Evolutionary conservation across 768 basidiomycete genomes (phyloP), one percentile per base, ranked within the genome.

Genomic region (Lactifluus rugatus): DNA sequence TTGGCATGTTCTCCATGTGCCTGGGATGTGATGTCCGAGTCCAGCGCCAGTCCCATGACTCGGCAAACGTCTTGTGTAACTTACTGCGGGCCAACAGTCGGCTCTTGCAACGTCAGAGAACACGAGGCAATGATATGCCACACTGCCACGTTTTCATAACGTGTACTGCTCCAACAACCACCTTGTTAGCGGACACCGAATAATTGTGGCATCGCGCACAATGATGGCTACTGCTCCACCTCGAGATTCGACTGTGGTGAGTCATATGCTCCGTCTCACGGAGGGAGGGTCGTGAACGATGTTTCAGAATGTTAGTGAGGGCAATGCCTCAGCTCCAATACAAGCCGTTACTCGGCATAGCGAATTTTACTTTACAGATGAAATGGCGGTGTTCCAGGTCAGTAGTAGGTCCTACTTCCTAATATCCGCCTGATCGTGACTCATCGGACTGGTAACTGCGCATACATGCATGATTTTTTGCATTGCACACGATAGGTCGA

Each of bases 281-380:
- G n/a, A 31, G 26, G 14, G 19, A 39, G 34, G 34, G 34, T n/a
- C n/a, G 25, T 23, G 26, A 44, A 10, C 5, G 9, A 31, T 6
- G 9, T 6, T 31, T 31, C 28, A 31, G 28, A 31, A 9, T 9
- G 28, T 31, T 31, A 5, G 28, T 9, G 28, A 31, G 28, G 28
- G 11, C 13, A 13, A 34, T 31, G 3, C 31, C 31, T 31, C 31
- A 8, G 3, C 31, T 31, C 31, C 34, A 31, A 2, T 31, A n/a
- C n/a, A n/a, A n/a, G 11, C 23, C 14, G 19, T 42, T 36, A 19
- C 26, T 21, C 48, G 54, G 46, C 59, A 60, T 49, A 44, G 31
- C 36, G 59, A 60, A 25, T 60, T 60, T 42, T 60, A 60, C 49
- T 60, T 60, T 46, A 60, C 54, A 10, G 59, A 56, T n/a, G 59